Base-by-base conservation (phyloP, 1,284 basidiomycete genomes). In the Melampsora larici-populina region DNA sequence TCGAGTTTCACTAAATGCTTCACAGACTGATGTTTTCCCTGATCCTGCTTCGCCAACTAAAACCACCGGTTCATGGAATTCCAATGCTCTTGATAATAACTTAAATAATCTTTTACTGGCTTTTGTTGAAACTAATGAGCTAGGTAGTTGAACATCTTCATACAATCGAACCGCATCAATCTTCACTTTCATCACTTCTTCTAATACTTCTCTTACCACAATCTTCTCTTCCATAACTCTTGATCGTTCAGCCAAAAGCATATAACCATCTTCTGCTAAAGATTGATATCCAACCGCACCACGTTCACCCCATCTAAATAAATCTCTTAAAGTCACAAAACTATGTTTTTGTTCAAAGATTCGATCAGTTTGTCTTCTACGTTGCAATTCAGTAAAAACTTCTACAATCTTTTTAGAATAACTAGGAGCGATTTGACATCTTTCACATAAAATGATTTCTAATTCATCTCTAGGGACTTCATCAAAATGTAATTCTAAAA, bases 31-130 rank as follows among this genome's bases (percentile, higher is more conserved):
- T 0, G 97, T 99, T 85, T 99, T 99, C 9, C 97, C 97, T 2
- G 92, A 92, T 33, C 97, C 97, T 0, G 97, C 99, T 85, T 99
- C 96, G 0, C 97, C 97, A 18, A 99, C 96, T n/a, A 99, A 88
- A 4, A 99, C 87, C 26, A 99, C 91, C 0, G 97, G 97, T 83
- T 99, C 97, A 82, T 97, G 91, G 85, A 92, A 93, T 46, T 89
- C 89, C 65, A 98, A 85, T 0, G 93, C 94, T 11, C 91, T 89
- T 4, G 91, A 89, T 24, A 96, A 89, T 11, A 99, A 87, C 40
- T 90, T 87, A 83, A 94, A 95, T 4, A 99, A 86, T 26, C 96
- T 89, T 81, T 91, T 91, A 92, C 97, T 97, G 0, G 95, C 93
- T 40, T 86, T 87, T 0, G 97, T 99, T 94, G 95, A 97, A 49